Evolutionary conservation across 108 stramenopile genomes (phyloP).

Genomic region (Skeletonema potamos): DNA sequence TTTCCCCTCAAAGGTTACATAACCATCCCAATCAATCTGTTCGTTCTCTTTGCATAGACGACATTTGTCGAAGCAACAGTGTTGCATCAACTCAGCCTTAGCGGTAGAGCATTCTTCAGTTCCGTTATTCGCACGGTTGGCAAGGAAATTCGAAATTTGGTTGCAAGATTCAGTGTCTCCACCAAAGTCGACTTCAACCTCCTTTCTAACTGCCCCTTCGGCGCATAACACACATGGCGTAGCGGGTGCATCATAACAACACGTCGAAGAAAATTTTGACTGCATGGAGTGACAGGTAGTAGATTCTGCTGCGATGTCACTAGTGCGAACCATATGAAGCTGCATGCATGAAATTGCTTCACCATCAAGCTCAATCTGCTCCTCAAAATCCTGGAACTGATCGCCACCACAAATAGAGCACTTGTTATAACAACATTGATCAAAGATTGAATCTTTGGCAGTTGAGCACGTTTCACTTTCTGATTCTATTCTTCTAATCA

Average conservation of each 20-base stretch:
- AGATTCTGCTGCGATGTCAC: conserved; percentile 21
- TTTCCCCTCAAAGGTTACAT: conserved; percentile 30
- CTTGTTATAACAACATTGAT: conserved; percentile 47
- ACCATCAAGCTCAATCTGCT: conserved; percentile 30
- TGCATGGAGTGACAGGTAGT: conserved; percentile 26
- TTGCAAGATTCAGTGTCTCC: conserved; percentile 39
- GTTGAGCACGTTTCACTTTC: conserved; percentile 39
- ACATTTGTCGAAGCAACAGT: conserved; percentile 48
- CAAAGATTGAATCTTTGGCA: conserved; percentile 28
- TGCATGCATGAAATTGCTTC: conserved; percentile 41
- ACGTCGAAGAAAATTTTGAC: conserved; percentile 31
- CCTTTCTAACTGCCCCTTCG: conserved; percentile 32
- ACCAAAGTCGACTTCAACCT: conserved; percentile 31
- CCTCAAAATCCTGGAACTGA: conserved; percentile 35
- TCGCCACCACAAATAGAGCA: conserved; percentile 36
- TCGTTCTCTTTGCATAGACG: conserved; percentile 22
- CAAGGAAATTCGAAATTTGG: conserved; percentile 26
- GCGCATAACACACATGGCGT: conserved; percentile 32
- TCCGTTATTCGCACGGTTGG: conserved; percentile 34
- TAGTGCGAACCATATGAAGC: conserved; percentile 35
- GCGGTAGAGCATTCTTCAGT: conserved; percentile 36
- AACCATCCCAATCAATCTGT: conserved; percentile 44
- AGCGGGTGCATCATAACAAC: conserved; percentile 39
- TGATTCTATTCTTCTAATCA: neutral
- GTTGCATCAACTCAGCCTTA: conserved; percentile 32